These are phyloP conservation scores for Tulasnella sp. DNA, from an alignment of 768 basidiomycete species.

Conservation along the genomic window DNA sequence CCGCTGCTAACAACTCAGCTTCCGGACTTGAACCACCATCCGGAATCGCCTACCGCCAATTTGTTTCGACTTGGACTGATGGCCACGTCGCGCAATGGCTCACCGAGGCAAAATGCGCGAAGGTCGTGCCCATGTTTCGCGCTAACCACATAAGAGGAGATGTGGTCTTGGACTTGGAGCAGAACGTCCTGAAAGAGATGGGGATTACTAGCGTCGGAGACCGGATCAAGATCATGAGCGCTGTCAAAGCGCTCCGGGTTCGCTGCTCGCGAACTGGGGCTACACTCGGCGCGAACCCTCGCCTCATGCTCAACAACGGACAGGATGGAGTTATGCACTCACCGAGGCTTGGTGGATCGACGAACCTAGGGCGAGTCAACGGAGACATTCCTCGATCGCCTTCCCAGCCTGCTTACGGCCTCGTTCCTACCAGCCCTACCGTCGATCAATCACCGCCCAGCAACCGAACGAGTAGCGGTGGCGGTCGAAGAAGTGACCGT, in stretches of 20 bases:
- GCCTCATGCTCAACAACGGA: constrained; percentile 33
- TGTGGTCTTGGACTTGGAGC: constrained; percentile 89
- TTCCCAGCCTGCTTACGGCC: constrained; percentile 38
- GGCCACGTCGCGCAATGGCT: constrained; percentile 68
- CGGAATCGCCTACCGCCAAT: constrained; percentile 30
- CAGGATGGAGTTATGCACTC: constrained; percentile 27
- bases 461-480: constrained; percentile 23
- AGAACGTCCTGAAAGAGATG: constrained; percentile 86
- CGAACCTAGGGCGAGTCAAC: constrained; percentile 37
- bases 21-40: constrained; percentile 22
- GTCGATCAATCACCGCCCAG: constrained; percentile 24
- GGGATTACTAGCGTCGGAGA: constrained; percentile 89
- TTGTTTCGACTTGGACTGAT: constrained; percentile 41
- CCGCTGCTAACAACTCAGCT: background rate
- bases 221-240: constrained; percentile 81
- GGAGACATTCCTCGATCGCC: constrained; percentile 26
- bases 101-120: constrained; percentile 69
- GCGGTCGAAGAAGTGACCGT: constrained; percentile 59
- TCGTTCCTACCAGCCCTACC: constrained; percentile 38
- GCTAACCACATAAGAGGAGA: constrained; percentile 91
- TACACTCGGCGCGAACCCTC: background rate
- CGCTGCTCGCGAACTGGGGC: constrained; percentile 48
- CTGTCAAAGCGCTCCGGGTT: constrained; percentile 76
- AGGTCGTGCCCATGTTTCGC: constrained; percentile 69
- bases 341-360: constrained; percentile 10